phyloP scores from a whole-genome alignment of 192 early-diverging fungal species.

The Chytriomyces sp. region DNA sequence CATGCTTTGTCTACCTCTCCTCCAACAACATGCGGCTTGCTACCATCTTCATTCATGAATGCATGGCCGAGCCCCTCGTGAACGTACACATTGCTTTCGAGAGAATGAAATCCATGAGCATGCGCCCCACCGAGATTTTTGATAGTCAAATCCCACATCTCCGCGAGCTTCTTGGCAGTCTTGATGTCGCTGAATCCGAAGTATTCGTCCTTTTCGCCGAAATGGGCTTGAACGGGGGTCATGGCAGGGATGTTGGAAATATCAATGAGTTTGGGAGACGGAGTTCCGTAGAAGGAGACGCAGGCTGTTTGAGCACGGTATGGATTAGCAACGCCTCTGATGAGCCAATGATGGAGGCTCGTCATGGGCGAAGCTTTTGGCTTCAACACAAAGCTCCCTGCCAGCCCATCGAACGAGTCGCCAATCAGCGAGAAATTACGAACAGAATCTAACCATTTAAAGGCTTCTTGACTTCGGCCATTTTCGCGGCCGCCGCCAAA shows the following conservation, averaged over 20 bases:
- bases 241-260: conserved; percentile 26
- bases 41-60: conserved; percentile 33
- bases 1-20: conserved; percentile 31
- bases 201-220: conserved; percentile 25
- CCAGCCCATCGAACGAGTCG: no score
- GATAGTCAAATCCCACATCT: conserved; percentile 32
- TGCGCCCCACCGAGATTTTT: conserved; percentile 28
- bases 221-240: conserved; percentile 35
- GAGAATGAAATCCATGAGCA: conserved; percentile 33
- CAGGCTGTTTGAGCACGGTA: no score
- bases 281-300: conserved; percentile 34
- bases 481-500: conserved; percentile 42
- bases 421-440: not conserved
- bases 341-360: no score
- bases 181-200: conserved; percentile 23
- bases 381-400: no score
- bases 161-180: conserved; percentile 23
- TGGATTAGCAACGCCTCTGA: no score
- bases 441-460: conserved; percentile 14
- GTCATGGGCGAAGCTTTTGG: not conserved
- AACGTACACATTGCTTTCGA: conserved; percentile 31
- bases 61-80: conserved; percentile 30
- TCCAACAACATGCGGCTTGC: not conserved
- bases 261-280: conserved; percentile 15
- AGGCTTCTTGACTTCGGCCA: conserved; percentile 18